Conservation (phyloP, 176 grass and related monocot genomes). For the Oryza glumipatula region DNA sequence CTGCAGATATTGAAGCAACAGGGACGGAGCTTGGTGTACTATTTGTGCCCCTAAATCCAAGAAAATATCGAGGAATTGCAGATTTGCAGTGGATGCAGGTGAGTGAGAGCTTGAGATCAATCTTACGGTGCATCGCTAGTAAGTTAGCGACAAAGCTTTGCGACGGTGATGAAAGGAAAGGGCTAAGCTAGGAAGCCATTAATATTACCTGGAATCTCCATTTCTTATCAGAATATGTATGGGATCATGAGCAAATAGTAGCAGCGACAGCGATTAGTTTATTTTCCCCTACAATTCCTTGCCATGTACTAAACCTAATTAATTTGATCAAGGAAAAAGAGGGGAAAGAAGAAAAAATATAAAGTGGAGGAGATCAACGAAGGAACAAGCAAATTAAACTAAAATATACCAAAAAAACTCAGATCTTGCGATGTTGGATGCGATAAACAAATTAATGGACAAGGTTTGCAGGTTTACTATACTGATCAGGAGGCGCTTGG, state of each 20-base stretch:
- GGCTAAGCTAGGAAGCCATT: conserved; percentile 4
- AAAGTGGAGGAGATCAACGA: not conserved
- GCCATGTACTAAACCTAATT: conserved; percentile 37
- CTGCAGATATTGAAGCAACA: not conserved
- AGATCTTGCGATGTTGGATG: conserved; percentile 40
- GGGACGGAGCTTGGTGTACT: not conserved
- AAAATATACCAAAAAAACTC: conserved; percentile 30
- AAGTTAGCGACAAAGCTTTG: not conserved
- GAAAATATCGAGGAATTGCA: not conserved
- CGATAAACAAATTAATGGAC: conserved; percentile 27
- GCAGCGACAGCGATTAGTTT: conserved; percentile 25
- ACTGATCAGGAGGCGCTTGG: conserved; percentile 42
- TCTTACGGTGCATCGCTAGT: not conserved
- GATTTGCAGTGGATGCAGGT: not conserved
- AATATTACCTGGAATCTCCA: conserved; percentile 38
- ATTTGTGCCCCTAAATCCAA: not conserved
- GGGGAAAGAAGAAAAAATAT: not conserved
- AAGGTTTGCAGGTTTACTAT: conserved; percentile 53
- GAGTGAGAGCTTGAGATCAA: not conserved
- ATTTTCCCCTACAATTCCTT: conserved; percentile 7
- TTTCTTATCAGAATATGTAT: conserved; percentile 24
- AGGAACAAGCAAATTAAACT: conserved; percentile 21
- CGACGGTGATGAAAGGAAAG: not conserved
- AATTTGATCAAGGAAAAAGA: not conserved
- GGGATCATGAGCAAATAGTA: conserved; percentile 35